Evolutionary conservation across 768 basidiomycete species (phyloP).

Genomic region (Lactarius sp.): DNA sequence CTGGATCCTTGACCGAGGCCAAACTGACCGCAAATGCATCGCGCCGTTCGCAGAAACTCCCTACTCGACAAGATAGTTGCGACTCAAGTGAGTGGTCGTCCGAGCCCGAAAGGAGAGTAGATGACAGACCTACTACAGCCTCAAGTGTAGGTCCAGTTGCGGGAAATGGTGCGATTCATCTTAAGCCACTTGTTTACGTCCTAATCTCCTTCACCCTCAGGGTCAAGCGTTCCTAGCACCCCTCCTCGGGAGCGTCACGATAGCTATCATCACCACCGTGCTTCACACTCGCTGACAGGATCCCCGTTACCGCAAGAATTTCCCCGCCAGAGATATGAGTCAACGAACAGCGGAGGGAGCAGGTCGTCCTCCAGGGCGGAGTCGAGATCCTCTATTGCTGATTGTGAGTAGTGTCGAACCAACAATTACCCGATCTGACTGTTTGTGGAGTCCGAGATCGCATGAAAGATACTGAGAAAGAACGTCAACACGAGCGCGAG

Average conservation of each 20-base stretch:
- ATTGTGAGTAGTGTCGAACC: slow-evolving; percentile 19
- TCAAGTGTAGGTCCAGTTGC: slow-evolving; percentile 2
- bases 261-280: slow-evolving; percentile 27
- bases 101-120: not conserved
- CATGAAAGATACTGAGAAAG: slow-evolving; percentile 31
- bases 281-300: slow-evolving; percentile 23
- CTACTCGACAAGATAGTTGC: slow-evolving; percentile 10
- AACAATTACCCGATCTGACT: not conserved
- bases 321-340: slow-evolving; percentile 15
- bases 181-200: not conserved
- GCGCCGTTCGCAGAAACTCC: slow-evolving; percentile 7
- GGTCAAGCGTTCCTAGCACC: slow-evolving; percentile 6
- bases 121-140: not conserved
- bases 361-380: slow-evolving; percentile 17
- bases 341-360: slow-evolving; percentile 18
- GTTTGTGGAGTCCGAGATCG: slow-evolving; percentile 29
- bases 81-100: slow-evolving; percentile 15
- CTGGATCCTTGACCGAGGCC: slow-evolving; percentile 24
- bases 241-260: slow-evolving; percentile 20
- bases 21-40: slow-evolving; percentile 16
- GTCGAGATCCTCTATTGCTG: slow-evolving; percentile 21
- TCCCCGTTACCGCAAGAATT: slow-evolving; percentile 24
- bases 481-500: slow-evolving; percentile 41
- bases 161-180: slow-evolving; percentile 10
- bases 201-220: slow-evolving; percentile 1